Percentiles rank a stretch among this genome's conserved stretches.
Evolutionary conservation across 2,329 filamentous ascomycete genomes (phyloP).

Genomic region (Beauveria australis): DNA sequence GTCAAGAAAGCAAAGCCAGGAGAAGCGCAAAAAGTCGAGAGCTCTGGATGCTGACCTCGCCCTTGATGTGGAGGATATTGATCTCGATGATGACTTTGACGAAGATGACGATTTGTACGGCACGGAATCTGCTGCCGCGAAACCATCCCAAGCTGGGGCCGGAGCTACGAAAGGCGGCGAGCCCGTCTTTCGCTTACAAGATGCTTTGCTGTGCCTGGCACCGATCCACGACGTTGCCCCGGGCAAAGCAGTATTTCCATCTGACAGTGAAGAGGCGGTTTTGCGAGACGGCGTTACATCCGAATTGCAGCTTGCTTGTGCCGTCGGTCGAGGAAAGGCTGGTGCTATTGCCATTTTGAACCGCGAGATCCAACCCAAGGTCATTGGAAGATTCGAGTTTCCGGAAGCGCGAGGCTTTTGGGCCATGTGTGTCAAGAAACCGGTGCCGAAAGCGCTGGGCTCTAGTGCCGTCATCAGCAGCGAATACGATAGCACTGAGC

Average conservation of each 20-base stretch:
- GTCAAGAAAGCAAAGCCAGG: slow-evolving; percentile 57
- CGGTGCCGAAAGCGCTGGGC: slow-evolving; percentile 52
- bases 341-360: slow-evolving; percentile 70
- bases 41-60: slow-evolving; percentile 45
- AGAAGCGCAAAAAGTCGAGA: slow-evolving; percentile 57
- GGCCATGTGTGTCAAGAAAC: slow-evolving; percentile 66
- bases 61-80: slow-evolving; percentile 43
- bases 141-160: slow-evolving; percentile 32
- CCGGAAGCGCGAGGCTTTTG: slow-evolving; percentile 69
- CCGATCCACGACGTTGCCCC: slow-evolving; percentile 70
- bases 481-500: slow-evolving; percentile 51
- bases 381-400: slow-evolving; percentile 62
- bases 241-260: slow-evolving; percentile 44
- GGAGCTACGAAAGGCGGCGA: slow-evolving; percentile 48
- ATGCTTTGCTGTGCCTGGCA: slow-evolving; percentile 67
- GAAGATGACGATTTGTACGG: slow-evolving; percentile 54
- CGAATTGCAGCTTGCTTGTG: slow-evolving; percentile 51
- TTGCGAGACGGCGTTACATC: slow-evolving; percentile 39
- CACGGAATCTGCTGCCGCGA: slow-evolving; percentile 56
- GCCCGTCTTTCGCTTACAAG: slow-evolving; percentile 68
- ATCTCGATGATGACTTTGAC: slow-evolving; percentile 49
- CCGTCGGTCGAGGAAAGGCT: slow-evolving; percentile 55
- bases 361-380: slow-evolving; percentile 65
- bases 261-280: slow-evolving; percentile 37
- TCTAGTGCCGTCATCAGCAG: slow-evolving; percentile 39